Percentiles rank a stretch among this genome's conserved stretches.
phyloP scores from a whole-genome alignment of 495 filamentous ascomycete species.

The Letharia lupina region DNA sequence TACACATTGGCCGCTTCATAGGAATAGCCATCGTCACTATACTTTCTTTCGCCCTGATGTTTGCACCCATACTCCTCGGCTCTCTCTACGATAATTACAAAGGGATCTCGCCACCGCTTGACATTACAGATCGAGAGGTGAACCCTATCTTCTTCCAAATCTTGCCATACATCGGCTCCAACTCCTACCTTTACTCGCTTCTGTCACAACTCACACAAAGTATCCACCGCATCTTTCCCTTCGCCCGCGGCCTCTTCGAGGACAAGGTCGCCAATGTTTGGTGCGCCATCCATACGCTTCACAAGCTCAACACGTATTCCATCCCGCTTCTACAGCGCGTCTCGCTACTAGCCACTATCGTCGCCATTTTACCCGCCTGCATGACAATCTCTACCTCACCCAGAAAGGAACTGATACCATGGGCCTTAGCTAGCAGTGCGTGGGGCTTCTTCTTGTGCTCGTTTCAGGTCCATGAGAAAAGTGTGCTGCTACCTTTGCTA shows the following conservation, averaged over 20 bases:
- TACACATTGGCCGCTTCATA: conserved; percentile 61
- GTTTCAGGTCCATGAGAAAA: conserved; percentile 98
- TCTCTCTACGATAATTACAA: conserved; percentile 48
- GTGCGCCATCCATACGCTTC: conserved; percentile 81
- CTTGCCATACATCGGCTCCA: conserved; percentile 49
- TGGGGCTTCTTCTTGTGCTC: conserved; percentile 98
- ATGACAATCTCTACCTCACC: conserved; percentile 72
- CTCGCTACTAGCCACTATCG: conserved; percentile 65
- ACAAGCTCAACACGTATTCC: conserved; percentile 64
- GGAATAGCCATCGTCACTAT: conserved; percentile 65
- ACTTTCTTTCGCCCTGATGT: conserved; percentile 62
- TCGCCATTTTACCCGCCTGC: conserved; percentile 69
- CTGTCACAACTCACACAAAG: conserved; percentile 71
- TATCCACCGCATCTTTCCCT: conserved; percentile 86
- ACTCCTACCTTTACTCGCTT: conserved; percentile 59
- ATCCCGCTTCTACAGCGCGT: conserved; percentile 57
- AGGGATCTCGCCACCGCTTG: conserved; percentile 43
- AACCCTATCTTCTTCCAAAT: conserved; percentile 49
- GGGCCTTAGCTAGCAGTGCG: conserved; percentile 68
- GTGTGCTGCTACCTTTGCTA: conserved; percentile 79
- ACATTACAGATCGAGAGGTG: conserved; percentile 30
- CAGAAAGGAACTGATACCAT: conserved; percentile 63
- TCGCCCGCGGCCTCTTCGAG: conserved; percentile 88
- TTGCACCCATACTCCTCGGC: conserved; percentile 65
- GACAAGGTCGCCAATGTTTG: conserved; percentile 98